Evolutionary conservation across 179 eudicot genomes (phyloP).

Genomic region (Nepenthes alata): DNA sequence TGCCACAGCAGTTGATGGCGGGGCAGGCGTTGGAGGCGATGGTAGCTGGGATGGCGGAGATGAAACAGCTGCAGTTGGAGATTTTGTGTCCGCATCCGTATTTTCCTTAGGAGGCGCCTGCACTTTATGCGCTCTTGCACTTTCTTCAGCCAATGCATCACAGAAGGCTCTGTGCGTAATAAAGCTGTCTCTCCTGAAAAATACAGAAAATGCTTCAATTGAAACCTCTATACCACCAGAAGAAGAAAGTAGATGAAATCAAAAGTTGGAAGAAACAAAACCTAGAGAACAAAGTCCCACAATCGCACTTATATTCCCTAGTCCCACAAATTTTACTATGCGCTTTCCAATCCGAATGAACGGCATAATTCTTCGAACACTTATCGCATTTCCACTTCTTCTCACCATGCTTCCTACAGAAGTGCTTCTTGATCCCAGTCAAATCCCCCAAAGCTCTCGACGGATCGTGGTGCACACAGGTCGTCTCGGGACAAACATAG

Average conservation of each 20-base stretch:
- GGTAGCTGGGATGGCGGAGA: constrained; percentile 9
- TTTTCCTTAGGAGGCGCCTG: constrained; percentile 9
- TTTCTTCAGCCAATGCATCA: constrained; percentile 81
- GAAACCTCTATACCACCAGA: neutral
- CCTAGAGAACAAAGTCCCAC: constrained; percentile 41
- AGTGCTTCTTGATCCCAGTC: constrained; percentile 41
- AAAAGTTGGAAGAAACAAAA: neutral
- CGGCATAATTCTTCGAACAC: constrained; percentile 35
- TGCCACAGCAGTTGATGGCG: constrained; percentile 23
- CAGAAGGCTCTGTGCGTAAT: constrained; percentile 92
- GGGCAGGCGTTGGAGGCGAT: neutral
- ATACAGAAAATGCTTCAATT: neutral
- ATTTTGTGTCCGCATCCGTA: constrained; percentile 21
- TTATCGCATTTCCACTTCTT: constrained; percentile 39
- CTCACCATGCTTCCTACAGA: constrained; percentile 36
- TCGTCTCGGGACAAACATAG: constrained; percentile 29
- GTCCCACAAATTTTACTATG: constrained; percentile 40
- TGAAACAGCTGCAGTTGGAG: no score
- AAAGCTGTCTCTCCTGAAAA: constrained; percentile 80
- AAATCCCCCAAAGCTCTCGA: constrained; percentile 31
- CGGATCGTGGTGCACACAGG: constrained; percentile 37
- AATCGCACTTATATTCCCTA: constrained; percentile 34
- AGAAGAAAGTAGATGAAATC: neutral
- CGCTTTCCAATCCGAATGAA: constrained; percentile 45
- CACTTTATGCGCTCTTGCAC: constrained; percentile 32